phyloP scores from a whole-genome alignment of 2,329 filamentous ascomycete species.

The Sclerotinia borealis region DNA sequence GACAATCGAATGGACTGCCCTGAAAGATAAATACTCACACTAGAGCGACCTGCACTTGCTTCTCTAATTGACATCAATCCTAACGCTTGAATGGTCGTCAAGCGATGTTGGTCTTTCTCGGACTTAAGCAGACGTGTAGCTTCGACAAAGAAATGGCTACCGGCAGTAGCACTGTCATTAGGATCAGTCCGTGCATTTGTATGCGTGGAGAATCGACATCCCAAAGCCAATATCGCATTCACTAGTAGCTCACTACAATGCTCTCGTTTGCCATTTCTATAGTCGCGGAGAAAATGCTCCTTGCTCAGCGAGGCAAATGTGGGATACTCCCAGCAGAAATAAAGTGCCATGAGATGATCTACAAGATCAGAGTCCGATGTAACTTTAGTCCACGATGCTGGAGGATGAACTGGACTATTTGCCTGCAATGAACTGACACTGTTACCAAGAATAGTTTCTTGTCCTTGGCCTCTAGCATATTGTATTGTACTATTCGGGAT shows the following conservation, averaged over 20 bases:
- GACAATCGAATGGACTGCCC: conserved; percentile 66
- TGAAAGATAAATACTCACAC: conserved; percentile 65
- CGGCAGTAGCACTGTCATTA: conserved; percentile 56
- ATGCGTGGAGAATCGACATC: conserved; percentile 64
- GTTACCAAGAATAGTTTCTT: conserved; percentile 51
- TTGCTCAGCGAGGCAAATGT: conserved; percentile 65
- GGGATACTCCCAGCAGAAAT: conserved; percentile 71
- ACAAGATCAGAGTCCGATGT: conserved; percentile 53
- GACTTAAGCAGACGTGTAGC: conserved; percentile 51
- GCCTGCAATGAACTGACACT: conserved; percentile 53
- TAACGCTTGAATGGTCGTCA: conserved; percentile 68
- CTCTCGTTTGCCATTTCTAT: conserved; percentile 16
- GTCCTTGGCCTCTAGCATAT: conserved; percentile 38
- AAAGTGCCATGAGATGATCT: conserved; percentile 56
- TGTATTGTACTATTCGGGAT: conserved; percentile 14
- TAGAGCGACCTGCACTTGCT: conserved; percentile 63
- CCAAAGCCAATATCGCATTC: conserved; percentile 41
- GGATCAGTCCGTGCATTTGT: conserved; percentile 55
- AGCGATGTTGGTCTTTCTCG: conserved; percentile 48
- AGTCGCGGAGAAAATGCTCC: conserved; percentile 22
- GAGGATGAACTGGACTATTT: conserved; percentile 62
- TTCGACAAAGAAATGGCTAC: conserved; percentile 71
- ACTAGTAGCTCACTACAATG: conserved; percentile 38
- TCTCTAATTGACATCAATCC: conserved; percentile 71
- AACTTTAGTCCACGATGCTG: conserved; percentile 60